These are phyloP conservation scores for Colletotrichum sansevieriae DNA, from an alignment of 2,329 filamentous ascomycete species.

Conservation along the genomic window DNA sequence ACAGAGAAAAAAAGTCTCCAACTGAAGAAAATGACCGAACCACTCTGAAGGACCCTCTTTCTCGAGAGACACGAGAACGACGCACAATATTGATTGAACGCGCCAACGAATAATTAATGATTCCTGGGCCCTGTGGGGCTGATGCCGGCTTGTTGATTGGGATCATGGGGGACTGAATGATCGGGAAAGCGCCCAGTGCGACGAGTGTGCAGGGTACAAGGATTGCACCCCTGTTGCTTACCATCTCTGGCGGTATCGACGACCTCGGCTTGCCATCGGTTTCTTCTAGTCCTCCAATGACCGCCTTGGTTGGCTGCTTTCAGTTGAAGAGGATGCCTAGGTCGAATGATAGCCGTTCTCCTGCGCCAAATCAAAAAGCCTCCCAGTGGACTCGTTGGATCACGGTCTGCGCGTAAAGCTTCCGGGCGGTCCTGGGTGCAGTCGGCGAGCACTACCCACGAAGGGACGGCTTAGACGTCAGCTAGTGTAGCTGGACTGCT, in stretches of 20 bases:
- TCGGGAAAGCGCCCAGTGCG: conserved; percentile 47
- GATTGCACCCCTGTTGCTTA: conserved; percentile 24
- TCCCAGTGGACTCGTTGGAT: conserved; percentile 12
- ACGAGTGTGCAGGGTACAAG: conserved; percentile 28
- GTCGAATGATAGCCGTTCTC: conserved; percentile 1
- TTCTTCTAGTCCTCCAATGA: conserved; percentile 20
- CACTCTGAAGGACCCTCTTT: conserved; percentile 4
- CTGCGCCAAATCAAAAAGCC: conserved; percentile 1
- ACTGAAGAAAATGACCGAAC: conserved; percentile 2
- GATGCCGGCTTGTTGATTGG: conserved; percentile 20
- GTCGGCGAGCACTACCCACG: conserved; percentile 27
- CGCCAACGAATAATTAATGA: conserved; percentile 36
- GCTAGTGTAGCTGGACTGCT: conserved; percentile 7
- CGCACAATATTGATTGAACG: conserved; percentile 30
- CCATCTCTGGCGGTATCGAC: conserved; percentile 33
- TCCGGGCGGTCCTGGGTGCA: conserved; percentile 33
- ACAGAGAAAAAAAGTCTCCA: not conserved
- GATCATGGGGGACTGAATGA: conserved; percentile 40
- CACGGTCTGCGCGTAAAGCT: conserved; percentile 32
- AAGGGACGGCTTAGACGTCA: conserved; percentile 17
- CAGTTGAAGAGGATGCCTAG: conserved; percentile 19
- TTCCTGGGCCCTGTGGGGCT: conserved; percentile 34
- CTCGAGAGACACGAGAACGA: conserved; percentile 20
- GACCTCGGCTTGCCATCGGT: conserved; percentile 33
- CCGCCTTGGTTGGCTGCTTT: conserved; percentile 29